Percentiles rank a stretch among this genome's conserved stretches.
These are phyloP conservation scores for Arthrobotrys conoides DNA, from an alignment of 2,329 filamentous ascomycete species.

Conservation along the genomic window DNA sequence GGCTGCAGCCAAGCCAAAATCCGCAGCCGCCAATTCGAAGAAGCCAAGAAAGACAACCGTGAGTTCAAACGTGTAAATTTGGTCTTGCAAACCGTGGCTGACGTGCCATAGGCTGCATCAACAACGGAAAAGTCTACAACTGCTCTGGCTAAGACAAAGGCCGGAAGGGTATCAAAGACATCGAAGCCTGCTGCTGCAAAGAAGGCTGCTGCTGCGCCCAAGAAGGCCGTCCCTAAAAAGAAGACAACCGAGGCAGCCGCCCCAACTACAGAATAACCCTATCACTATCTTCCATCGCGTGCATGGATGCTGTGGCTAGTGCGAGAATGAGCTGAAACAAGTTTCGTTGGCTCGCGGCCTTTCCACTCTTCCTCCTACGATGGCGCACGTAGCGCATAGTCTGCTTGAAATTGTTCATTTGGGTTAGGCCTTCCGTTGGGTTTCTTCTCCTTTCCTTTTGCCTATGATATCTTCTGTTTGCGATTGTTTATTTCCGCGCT, in stretches of 20 bases:
- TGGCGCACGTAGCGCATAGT: slow-evolving; percentile 3
- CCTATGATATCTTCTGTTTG: slow-evolving; percentile 1
- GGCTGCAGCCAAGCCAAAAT: slow-evolving; percentile 39
- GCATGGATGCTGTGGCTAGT: not conserved
- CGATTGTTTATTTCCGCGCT: slow-evolving; percentile 5
- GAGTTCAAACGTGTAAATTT: not conserved
- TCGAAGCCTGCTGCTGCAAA: slow-evolving; percentile 39
- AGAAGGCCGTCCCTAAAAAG: slow-evolving; percentile 49
- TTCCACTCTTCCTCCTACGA: not conserved
- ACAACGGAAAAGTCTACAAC: slow-evolving; percentile 35
- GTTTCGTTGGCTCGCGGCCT: no score
- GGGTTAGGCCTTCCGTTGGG: slow-evolving; percentile 15
- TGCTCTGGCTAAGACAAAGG: slow-evolving; percentile 47
- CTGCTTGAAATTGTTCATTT: slow-evolving; percentile 16
- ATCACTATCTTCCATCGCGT: not conserved
- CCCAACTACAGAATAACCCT: slow-evolving; percentile 27
- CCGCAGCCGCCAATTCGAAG: slow-evolving; percentile 50
- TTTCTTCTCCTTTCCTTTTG: slow-evolving; percentile 8
- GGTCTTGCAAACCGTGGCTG: not conserved
- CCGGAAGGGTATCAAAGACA: slow-evolving; percentile 48
- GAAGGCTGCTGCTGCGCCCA: slow-evolving; percentile 25
- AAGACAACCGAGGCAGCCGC: slow-evolving; percentile 37
- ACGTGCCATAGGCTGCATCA: not conserved
- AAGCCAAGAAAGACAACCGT: slow-evolving; percentile 51
- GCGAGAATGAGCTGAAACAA: no score